phyloP scores from a whole-genome alignment of 495 filamentous ascomycete species.

The Aspergillus baeticus region DNA sequence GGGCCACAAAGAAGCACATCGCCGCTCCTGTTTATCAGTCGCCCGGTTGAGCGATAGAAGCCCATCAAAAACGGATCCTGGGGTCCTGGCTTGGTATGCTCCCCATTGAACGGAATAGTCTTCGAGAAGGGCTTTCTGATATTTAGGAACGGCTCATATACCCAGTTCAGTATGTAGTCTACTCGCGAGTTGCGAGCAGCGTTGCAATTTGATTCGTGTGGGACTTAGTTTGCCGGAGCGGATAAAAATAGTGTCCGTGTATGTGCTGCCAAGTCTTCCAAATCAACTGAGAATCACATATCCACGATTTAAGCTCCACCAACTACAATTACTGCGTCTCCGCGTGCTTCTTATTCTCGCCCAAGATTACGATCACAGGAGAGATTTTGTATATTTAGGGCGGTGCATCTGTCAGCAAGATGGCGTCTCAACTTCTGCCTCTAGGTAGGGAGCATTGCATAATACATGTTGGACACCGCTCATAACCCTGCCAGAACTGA shows the following conservation, averaged over 20 bases:
- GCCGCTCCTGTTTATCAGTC: neutral
- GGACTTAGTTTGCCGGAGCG: neutral
- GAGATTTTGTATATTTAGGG: neutral
- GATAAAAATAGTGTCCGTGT: conserved; percentile 3
- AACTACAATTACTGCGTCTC: neutral
- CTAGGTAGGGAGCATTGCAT: conserved; percentile 51
- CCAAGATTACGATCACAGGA: neutral
- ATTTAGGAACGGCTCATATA: no score
- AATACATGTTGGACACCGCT: conserved; percentile 14
- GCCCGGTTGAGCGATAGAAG: neutral
- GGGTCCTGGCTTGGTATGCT: neutral
- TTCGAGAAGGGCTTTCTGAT: neutral
- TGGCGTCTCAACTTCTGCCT: conserved; percentile 80
- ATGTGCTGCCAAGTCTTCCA: conserved; percentile 4
- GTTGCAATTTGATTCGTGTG: neutral
- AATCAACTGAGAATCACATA: conserved; percentile 3
- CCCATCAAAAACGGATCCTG: neutral
- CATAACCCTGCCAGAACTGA: conserved; percentile 66
- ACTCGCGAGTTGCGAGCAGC: no score
- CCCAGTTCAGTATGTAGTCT: neutral
- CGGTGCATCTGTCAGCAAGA: conserved; percentile 27
- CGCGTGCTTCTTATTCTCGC: neutral
- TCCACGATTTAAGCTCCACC: conserved; percentile 2
- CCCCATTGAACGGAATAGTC: neutral
- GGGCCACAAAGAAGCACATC: neutral